Base-by-base conservation (phyloP, 2,329 filamentous ascomycete genomes). In the Colletotrichum brevisporum region DNA sequence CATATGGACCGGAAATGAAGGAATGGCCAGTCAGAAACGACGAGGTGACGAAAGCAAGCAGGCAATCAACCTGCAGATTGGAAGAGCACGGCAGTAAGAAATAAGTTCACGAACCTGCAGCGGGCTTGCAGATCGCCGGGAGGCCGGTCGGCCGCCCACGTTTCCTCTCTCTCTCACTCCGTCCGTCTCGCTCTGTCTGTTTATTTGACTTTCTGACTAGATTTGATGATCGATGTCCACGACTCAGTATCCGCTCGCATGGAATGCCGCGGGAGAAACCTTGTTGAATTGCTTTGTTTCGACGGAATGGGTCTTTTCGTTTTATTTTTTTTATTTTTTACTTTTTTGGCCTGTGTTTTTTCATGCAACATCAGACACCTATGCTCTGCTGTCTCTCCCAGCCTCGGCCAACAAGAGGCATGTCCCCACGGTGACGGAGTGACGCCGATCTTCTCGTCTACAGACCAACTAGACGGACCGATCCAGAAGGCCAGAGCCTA, bases 251-350 rank as follows among this genome's bases (percentile, higher is more conserved):
- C 64, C 39, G 48, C 65, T 10, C 31, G 31, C 3, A 10, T 36
- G 31, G 31, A 36, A 43, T 43, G 36, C 56, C 48, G 36, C 31
- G 36, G 12, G 45, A 43, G 12, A 45, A 61, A 52, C 48, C 48
- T 61, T 53, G 58, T 47, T 53, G 24, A 36, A 24, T n/a, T 9
- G 48, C 53, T 59, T 64, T 64, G 65, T 67, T 67, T 58, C 65
- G 53, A 64, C 65, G 65, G 59, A 36, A 56, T 57, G 10, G 31
- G 10, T 36, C 10, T 36, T 36, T 36, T 36, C 21, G 31, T 36
- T 36, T 36, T 36, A 36, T 10, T 36, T 36, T 36, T 36, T 36
- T 36, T 1, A 9, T 36, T 24, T 36, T 36, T 1, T n/a, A n/a
- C n/a, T 36, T 9, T 8, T 10, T 3, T 36, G 31, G 8, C 31